Conservation (phyloP, 2,329 filamentous ascomycete genomes). For the Aspergillus pseudoterreus region DNA sequence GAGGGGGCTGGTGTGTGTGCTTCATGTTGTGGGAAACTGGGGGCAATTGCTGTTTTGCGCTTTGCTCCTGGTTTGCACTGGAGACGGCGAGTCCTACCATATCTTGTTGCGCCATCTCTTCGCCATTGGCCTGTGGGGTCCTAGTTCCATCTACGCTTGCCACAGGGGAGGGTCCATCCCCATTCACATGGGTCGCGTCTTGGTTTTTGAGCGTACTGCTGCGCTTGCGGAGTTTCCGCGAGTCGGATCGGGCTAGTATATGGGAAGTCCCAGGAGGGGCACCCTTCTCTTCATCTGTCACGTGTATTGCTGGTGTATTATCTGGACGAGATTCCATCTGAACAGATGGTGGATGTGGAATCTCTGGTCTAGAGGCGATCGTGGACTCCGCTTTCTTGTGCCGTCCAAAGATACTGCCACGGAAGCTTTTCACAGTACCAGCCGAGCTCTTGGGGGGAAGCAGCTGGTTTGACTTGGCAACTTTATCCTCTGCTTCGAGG, state of each 20-base stretch:
- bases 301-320: constrained; percentile 69
- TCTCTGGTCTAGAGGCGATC: neutral
- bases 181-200: constrained; percentile 21
- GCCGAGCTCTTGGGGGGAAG: constrained; percentile 65
- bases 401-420: constrained; percentile 74
- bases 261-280: constrained; percentile 25
- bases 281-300: constrained; percentile 60
- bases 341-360: neutral
- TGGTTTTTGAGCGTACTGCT: constrained; percentile 29
- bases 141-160: constrained; percentile 3
- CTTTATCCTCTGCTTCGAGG: constrained; percentile 28
- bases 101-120: constrained; percentile 11
- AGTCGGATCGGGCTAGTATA: constrained; percentile 27
- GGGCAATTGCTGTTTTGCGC: constrained; percentile 30
- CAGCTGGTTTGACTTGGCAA: constrained; percentile 35
- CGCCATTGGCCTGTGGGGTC: constrained; percentile 13
- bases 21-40: constrained; percentile 37
- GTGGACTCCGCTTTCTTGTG: constrained; percentile 40
- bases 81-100: constrained; percentile 30
- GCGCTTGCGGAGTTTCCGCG: constrained; percentile 31
- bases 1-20: constrained; percentile 30
- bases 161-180: constrained; percentile 5
- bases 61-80: constrained; percentile 18
- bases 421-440: constrained; percentile 66
- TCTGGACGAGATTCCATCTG: constrained; percentile 16